Evolutionary conservation across 2,329 filamentous ascomycete species (phyloP), one percentile per base, ranked within the genome.

Genomic region (Sporothrix globosa): DNA sequence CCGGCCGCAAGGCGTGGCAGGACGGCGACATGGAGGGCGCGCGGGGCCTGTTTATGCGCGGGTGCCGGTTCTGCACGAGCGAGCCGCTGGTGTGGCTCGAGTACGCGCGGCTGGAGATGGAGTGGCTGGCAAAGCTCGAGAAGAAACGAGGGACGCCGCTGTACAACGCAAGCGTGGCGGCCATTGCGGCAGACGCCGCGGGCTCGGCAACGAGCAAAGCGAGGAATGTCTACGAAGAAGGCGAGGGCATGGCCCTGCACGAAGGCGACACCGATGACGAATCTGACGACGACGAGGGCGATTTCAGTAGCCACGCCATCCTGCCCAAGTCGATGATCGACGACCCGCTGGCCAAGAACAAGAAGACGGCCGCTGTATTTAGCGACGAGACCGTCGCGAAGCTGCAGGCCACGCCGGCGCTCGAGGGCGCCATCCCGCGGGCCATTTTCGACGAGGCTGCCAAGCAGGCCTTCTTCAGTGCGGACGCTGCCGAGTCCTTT

Each of bases 361-460:
- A 80, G 73, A 73, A 76, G 27, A 4, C 13, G 11, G 39, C 58
- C n/a, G 85, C 77, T 78, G 85, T 78, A 53, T 82, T 86, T 65
- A 79, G 83, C 74, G 80, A 84, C 70, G 79, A 83, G 69, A 52
- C 53, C 13, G 58, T 70, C 53, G 11, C 10, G 24, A 70, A 72
- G 69, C 82, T 97, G 73, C 84, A 91, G 76, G 88, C 88, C 70
- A 95, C 93, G 63, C 93, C 95, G 4, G 93, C 93, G 11, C 85
- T 97, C 73, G 92, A 91, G 72, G 96, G 96, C n/a, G 96, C 93
- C 19, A 97, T 99, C 74, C 94, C 96, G 1, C 87, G 93, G 70
- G 93, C 95, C 52, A 92, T 99, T 63, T 97, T 97, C 77, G 93
- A 97, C 76, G 88, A 92, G 27, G 90, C 93, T 6, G 89, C 89